Evolutionary conservation across 768 basidiomycete species (phyloP).

Genomic region (Collybiopsis luxurians): DNA sequence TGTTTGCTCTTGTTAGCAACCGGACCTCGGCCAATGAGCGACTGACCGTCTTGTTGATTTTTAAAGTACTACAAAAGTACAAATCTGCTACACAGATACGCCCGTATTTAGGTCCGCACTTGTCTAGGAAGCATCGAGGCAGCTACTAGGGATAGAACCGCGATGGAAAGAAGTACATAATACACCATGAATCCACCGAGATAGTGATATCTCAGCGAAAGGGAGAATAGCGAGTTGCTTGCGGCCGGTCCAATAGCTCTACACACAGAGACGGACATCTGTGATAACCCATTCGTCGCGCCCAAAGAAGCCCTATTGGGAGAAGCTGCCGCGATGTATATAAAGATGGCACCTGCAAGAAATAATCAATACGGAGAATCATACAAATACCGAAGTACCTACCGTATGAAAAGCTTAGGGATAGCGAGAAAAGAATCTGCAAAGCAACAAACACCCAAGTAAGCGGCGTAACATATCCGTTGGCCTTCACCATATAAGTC

Average conservation of each 20-base stretch:
- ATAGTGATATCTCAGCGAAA: constrained; percentile 38
- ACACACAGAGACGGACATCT: constrained; percentile 22
- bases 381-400: background rate
- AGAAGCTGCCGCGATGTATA: constrained; percentile 44
- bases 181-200: constrained; percentile 43
- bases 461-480: constrained; percentile 1
- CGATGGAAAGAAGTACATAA: constrained; percentile 13
- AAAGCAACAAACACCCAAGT: constrained; percentile 7
- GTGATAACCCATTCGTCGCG: constrained; percentile 43
- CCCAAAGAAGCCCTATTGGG: constrained; percentile 48
- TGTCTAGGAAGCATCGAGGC: background rate
- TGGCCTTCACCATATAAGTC: background rate
- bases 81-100: too few species aligned
- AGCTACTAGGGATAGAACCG: background rate
- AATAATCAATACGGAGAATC: background rate
- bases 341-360: constrained; percentile 32
- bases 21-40: too few species aligned
- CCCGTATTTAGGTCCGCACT: background rate
- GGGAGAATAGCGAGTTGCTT: constrained; percentile 47
- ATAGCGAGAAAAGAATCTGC: constrained; percentile 12
- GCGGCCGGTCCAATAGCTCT: constrained; percentile 46
- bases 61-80: too few species aligned
- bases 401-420: constrained; percentile 39
- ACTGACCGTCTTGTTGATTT: too few species aligned
- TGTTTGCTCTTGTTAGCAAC: background rate